Conservation (phyloP, 345 rosid genomes). For the Draba incana region DNA sequence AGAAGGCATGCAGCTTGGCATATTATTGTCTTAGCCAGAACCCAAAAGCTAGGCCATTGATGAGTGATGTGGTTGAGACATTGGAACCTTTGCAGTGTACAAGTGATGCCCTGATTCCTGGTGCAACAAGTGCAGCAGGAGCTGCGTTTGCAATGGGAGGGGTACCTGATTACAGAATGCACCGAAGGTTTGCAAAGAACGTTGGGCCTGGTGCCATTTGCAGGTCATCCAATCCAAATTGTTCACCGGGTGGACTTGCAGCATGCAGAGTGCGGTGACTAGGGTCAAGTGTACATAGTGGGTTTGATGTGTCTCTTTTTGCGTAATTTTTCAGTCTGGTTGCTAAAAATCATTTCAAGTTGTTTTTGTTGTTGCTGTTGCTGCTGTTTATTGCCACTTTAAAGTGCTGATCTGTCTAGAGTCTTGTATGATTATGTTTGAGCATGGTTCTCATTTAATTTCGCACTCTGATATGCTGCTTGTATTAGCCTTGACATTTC, state of each 20-base stretch:
- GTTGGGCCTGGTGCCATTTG: slow-evolving; percentile 81
- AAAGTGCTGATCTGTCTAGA: slow-evolving; percentile 37
- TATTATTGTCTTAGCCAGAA: slow-evolving; percentile 94
- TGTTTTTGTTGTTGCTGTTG: slow-evolving; percentile 36
- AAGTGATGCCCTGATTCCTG: slow-evolving; percentile 47
- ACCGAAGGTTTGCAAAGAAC: slow-evolving; percentile 61
- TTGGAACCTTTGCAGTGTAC: slow-evolving; percentile 83
- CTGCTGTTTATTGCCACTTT: slow-evolving; percentile 43
- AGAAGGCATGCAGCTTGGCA: slow-evolving; percentile 95
- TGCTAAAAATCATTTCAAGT: slow-evolving; percentile 40
- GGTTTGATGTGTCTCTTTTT: slow-evolving; percentile 47
- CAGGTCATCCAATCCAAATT: slow-evolving; percentile 73
- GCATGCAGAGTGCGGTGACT: slow-evolving; percentile 85
- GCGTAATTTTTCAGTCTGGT: slow-evolving; percentile 41
- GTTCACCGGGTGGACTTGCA: slow-evolving; percentile 76
- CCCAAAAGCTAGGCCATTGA: slow-evolving; percentile 95
- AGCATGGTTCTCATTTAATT: slow-evolving; percentile 14
- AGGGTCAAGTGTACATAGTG: slow-evolving; percentile 44
- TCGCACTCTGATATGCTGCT: slow-evolving; percentile 16
- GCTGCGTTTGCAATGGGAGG: slow-evolving; percentile 74
- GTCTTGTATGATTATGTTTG: slow-evolving; percentile 35
- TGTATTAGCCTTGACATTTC: slow-evolving; percentile 20
- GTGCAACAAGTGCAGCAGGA: slow-evolving; percentile 40
- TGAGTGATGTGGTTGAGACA: slow-evolving; percentile 97
- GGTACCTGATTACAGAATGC: slow-evolving; percentile 64